Conservation (phyloP, 2,329 filamentous ascomycete genomes). For the Geosmithia morbida region DNA sequence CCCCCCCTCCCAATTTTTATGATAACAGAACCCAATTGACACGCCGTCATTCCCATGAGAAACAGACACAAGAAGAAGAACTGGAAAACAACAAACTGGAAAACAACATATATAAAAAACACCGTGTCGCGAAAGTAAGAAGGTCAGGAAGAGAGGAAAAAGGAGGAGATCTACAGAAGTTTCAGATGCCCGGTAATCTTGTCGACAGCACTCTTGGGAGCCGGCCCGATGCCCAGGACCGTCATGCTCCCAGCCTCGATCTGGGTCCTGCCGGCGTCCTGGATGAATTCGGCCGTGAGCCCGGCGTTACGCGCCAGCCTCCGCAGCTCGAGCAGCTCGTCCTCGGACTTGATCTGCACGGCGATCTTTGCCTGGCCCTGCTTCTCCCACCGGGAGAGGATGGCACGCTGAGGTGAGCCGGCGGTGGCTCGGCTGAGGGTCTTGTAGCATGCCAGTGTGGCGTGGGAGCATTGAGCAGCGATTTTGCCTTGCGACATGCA, state of each 20-base stretch:
- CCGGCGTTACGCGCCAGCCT: conserved; percentile 71
- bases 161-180: conserved; percentile 42
- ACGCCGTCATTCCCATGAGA: too few species aligned
- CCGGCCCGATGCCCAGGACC: conserved; percentile 71
- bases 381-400: conserved; percentile 75
- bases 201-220: conserved; percentile 77
- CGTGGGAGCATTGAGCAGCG: conserved; percentile 86
- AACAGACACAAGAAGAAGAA: too few species aligned
- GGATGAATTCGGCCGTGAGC: conserved; percentile 76
- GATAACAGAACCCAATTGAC: not conserved
- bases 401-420: conserved; percentile 36
- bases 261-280: conserved; percentile 93
- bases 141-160: not conserved
- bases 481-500: conserved; percentile 60
- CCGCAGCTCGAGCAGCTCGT: conserved; percentile 61
- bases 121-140: not conserved
- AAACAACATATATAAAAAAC: too few species aligned
- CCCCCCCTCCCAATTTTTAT: too few species aligned
- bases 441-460: conserved; percentile 97
- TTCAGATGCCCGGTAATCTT: conserved; percentile 75
- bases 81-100: too few species aligned
- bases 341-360: conserved; percentile 74
- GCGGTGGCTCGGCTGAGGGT: conserved; percentile 46
- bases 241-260: conserved; percentile 89
- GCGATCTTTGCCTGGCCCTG: conserved; percentile 88